These are phyloP conservation scores for Mycena olivaceomarginata DNA, from an alignment of 768 basidiomycete species.

Conservation along the genomic window DNA sequence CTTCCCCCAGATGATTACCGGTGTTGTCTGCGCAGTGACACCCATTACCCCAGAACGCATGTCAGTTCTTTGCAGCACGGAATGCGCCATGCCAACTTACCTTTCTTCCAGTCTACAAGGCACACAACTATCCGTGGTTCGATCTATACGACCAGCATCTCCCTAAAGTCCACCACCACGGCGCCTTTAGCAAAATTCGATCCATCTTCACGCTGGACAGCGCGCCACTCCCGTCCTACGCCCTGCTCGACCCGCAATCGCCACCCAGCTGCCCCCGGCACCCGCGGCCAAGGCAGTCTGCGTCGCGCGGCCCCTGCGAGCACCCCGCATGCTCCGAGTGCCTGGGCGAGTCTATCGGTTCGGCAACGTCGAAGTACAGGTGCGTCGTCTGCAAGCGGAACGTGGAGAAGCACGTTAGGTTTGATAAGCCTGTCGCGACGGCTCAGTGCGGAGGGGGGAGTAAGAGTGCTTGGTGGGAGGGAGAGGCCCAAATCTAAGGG, in stretches of 20 bases:
- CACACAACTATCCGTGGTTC: conserved; percentile 3
- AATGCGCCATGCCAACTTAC: not conserved
- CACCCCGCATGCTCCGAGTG: not conserved
- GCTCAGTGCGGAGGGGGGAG: conserved; percentile 7
- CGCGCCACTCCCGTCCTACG: not conserved
- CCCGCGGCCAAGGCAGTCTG: not conserved
- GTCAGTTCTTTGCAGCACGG: not conserved
- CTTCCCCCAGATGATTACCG: conserved; percentile 6
- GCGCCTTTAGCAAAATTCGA: not conserved
- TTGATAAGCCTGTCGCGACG: conserved; percentile 8
- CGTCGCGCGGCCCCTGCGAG: not conserved
- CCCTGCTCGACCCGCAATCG: not conserved
- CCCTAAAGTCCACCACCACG: not conserved
- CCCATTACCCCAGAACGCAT: conserved; percentile 8
- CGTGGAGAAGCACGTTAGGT: conserved; percentile 1
- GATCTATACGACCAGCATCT: conserved; percentile 12
- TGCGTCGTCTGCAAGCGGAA: not conserved
- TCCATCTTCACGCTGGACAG: not conserved
- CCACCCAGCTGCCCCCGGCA: conserved; percentile 6
- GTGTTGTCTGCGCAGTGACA: conserved; percentile 13
- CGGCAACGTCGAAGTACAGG: not conserved
- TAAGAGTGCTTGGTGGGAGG: conserved; percentile 10
- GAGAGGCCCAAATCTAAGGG: conserved; percentile 3
- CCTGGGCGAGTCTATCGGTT: not conserved
- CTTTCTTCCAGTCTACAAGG: not conserved